These are phyloP conservation scores for Solanum chiquidenum DNA, from an alignment of 257 asterid species.

Conservation along the genomic window DNA sequence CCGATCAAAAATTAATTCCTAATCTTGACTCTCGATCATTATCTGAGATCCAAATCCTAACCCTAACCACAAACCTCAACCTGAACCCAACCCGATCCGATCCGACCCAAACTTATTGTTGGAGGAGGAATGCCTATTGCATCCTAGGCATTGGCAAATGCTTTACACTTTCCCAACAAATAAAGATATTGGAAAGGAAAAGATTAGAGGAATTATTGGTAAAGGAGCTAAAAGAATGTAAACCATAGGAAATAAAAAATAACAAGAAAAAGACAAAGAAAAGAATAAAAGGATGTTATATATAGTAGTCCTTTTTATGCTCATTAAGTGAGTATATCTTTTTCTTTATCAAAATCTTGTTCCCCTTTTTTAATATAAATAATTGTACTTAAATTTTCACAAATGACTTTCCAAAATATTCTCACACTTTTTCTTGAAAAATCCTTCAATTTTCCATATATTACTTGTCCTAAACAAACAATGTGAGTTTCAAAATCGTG, in stretches of 20 bases:
- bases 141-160: not conserved
- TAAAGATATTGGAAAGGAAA: not conserved
- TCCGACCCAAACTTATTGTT: not conserved
- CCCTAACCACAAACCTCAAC: not conserved
- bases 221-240: conserved; percentile 2
- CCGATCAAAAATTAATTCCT: not conserved
- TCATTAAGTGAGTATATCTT: not conserved
- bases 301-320: not conserved
- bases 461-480: not conserved
- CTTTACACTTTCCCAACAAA: conserved; percentile 23
- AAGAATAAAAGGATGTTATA: conserved; percentile 3
- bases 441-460: not conserved
- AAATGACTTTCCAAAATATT: not conserved
- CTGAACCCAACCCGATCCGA: not conserved
- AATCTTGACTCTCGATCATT: not conserved
- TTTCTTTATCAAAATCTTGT: not conserved
- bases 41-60: not conserved
- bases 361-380: not conserved
- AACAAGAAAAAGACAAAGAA: conserved; percentile 15
- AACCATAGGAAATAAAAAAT: conserved; percentile 2
- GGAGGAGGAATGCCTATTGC: not conserved
- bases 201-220: not conserved
- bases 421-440: not conserved
- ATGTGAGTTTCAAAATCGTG: not conserved
- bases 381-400: not conserved